These are phyloP conservation scores for Solanum chacoense DNA, from an alignment of 305 asterid species.

Conservation along the genomic window DNA sequence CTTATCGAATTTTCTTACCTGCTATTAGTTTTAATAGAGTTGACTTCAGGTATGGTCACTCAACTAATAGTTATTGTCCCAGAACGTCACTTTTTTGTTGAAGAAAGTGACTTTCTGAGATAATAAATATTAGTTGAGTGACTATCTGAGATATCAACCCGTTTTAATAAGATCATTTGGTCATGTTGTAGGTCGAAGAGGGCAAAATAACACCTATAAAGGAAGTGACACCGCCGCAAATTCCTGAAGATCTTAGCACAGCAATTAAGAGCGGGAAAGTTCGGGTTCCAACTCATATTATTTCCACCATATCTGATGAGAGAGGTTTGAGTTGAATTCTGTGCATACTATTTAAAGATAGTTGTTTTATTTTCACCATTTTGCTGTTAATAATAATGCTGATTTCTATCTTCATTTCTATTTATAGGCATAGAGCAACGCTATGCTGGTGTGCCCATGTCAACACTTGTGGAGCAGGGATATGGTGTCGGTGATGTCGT, in stretches of 20 bases:
- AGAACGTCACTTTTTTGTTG: neutral
- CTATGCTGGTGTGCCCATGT: slow-evolving; percentile 92
- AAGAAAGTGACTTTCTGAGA: neutral
- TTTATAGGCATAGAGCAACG: slow-evolving; percentile 86
- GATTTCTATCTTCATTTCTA: slow-evolving; percentile 4
- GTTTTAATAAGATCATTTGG: neutral
- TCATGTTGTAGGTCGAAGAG: neutral
- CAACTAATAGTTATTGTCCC: neutral
- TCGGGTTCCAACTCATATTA: slow-evolving; percentile 94
- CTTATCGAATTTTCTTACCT: neutral
- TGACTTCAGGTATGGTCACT: neutral
- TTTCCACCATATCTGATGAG: slow-evolving; percentile 82
- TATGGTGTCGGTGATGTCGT: slow-evolving; percentile 86
- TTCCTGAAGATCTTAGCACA: slow-evolving; percentile 83
- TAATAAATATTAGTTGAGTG: neutral
- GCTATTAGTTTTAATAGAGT: neutral
- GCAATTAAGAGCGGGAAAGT: slow-evolving; percentile 96
- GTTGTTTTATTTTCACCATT: neutral
- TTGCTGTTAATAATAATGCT: neutral
- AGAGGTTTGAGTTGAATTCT: neutral
- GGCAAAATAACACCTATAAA: slow-evolving; percentile 49
- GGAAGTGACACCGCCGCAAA: slow-evolving; percentile 86
- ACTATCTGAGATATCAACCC: neutral
- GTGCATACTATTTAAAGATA: neutral
- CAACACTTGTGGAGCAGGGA: slow-evolving; percentile 90